Base-by-base conservation (phyloP, 192 early-diverging fungal species). In the Entomortierella beljakovae region DNA sequence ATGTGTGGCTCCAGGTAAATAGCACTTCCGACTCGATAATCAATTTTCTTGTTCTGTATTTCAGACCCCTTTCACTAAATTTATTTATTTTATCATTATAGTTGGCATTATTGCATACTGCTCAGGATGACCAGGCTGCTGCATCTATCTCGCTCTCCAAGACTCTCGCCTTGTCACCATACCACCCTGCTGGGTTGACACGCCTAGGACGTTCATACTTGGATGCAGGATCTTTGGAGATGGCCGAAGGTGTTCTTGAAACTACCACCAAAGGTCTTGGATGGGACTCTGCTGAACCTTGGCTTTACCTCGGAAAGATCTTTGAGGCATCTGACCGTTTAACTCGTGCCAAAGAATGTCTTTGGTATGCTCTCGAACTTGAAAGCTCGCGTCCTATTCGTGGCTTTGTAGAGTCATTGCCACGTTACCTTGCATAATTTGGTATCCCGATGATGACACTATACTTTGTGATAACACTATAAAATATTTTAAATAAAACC, bases 221-320 rank as follows among this genome's bases (percentile, higher is more conserved):
- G 22, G 68, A 83, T 10, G 72, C 75, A n/a, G 74, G 77, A 9
- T 68, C 76, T 4, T 26, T 80, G 22, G 85, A 86, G 55, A 81
- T 88, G 54, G 89, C 88, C 2, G 84, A 88, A 58, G 86, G 84
- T 6, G 43, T 89, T 0, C 68, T 91, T 37, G 84, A 88, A 22
- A 63, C 67, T 2, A 62, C 84, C 5, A 88, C 84, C 13, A 83
- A 83, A 37, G 67, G 84, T 16, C 75, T 72, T 65, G 89, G 89
- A 10, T 91, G 89, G 89, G 85, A 88, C 46, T 81, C 71, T 62
- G 85, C 89, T 25, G 89, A 91, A 76, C 88, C 88, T 18, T 91
- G 89, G 89, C 85, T 81, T 29, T 83, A 81, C 37, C 60, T 86
- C 16, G 87, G 86, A 42, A 82, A 85, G 58, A 72, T 85, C 23